Evolutionary conservation across 2,329 filamentous ascomycete genomes (phyloP).

Genomic region (Rhinocladiella mackenziei): DNA sequence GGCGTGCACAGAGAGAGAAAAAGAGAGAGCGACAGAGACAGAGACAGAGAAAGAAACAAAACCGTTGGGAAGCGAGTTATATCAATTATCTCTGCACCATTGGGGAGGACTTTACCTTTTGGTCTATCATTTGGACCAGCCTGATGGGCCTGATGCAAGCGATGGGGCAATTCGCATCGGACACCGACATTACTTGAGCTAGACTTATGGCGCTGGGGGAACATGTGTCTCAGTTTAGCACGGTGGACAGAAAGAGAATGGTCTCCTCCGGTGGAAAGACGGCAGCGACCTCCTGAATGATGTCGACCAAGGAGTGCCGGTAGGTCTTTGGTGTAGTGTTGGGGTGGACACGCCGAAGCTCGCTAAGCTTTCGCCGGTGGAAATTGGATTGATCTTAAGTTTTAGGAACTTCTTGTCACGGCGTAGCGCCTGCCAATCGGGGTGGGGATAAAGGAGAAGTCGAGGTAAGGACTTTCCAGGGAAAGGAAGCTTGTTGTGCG

Average conservation of each 20-base stretch:
- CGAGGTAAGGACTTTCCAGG: no score
- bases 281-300: neutral
- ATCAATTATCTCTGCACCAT: no score
- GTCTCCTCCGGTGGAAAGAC: no score
- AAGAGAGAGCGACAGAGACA: slow-evolving; percentile 1
- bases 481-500: no score
- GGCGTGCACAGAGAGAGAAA: slow-evolving; percentile 6
- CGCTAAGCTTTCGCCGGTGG: slow-evolving; percentile 18
- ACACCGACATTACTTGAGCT: slow-evolving; percentile 2
- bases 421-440: slow-evolving; percentile 1
- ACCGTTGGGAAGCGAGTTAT: no score
- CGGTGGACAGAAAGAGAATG: slow-evolving; percentile 10
- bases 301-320: no score
- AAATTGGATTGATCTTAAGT: slow-evolving; percentile 16
- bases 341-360: slow-evolving; percentile 5
- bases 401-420: slow-evolving; percentile 8
- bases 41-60: no score
- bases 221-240: slow-evolving; percentile 19
- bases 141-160: slow-evolving; percentile 11
- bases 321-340: slow-evolving; percentile 3
- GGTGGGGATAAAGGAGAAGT: neutral
- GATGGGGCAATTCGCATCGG: neutral
- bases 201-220: slow-evolving; percentile 3
- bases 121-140: slow-evolving; percentile 7
- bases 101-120: neutral